Evolutionary conservation across 2,329 filamentous ascomycete species (phyloP).

Genomic region (Pseudogymnoascus sp.): DNA sequence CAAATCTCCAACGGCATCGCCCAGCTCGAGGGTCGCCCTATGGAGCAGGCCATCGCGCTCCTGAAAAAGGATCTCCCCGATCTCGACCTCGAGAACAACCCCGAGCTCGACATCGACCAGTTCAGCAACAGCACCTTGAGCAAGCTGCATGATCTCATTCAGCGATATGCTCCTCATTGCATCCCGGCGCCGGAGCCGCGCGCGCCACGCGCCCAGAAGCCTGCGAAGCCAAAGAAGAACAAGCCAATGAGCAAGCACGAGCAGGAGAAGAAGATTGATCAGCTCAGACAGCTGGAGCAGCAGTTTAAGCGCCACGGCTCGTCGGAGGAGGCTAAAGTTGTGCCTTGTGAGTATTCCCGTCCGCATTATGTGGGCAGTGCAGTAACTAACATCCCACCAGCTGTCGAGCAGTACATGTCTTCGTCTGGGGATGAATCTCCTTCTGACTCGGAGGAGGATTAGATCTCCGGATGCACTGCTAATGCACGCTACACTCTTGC

Average conservation of each 20-base stretch:
- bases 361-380: not conserved
- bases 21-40: constrained; percentile 68
- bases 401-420: constrained; percentile 31
- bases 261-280: constrained; percentile 60
- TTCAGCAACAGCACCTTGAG: constrained; percentile 47
- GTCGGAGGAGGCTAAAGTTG: constrained; percentile 35
- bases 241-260: constrained; percentile 70
- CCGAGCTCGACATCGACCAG: constrained; percentile 54
- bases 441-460: constrained; percentile 46
- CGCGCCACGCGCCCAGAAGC: constrained; percentile 28
- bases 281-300: constrained; percentile 54
- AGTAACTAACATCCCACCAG: constrained; percentile 17
- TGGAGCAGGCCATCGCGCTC: constrained; percentile 75
- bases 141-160: constrained; percentile 47
- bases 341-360: constrained; percentile 23
- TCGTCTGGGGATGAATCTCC: constrained; percentile 46
- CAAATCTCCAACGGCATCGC: constrained; percentile 82
- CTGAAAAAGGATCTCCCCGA: constrained; percentile 78
- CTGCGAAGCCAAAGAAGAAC: constrained; percentile 48
- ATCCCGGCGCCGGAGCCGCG: constrained; percentile 34
- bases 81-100: constrained; percentile 57
- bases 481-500: not conserved
- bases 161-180: constrained; percentile 43
- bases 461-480: constrained; percentile 7
- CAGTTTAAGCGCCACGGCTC: constrained; percentile 29